phyloP scores from a whole-genome alignment of 768 basidiomycete genomes.

The Trametes elegans region DNA sequence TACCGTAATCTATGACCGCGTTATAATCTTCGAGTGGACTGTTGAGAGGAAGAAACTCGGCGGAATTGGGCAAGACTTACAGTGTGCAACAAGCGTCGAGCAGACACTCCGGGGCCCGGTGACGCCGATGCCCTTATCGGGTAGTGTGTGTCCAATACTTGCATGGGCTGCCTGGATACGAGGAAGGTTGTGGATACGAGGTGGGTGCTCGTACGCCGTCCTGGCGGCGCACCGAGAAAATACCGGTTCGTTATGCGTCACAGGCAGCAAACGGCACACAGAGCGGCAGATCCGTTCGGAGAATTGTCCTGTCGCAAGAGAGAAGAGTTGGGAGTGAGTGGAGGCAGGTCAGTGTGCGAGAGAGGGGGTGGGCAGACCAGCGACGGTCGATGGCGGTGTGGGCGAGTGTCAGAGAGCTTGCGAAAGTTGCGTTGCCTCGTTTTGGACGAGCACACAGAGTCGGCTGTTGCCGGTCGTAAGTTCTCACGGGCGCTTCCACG shows the following conservation, averaged over 20 bases:
- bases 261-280: neutral
- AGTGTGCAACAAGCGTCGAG: constrained; percentile 1
- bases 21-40: neutral
- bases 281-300: constrained; percentile 4
- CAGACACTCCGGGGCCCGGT: neutral
- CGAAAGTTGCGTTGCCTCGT: neutral
- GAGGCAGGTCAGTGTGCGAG: constrained; percentile 4
- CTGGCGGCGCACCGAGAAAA: constrained; percentile 14
- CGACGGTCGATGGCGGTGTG: too few relatives aligned
- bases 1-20: neutral
- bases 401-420: too few relatives aligned
- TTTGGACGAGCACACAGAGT: constrained; percentile 2
- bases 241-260: constrained; percentile 7
- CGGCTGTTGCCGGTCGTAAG: neutral
- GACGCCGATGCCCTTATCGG: neutral
- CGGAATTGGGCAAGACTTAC: constrained; percentile 6
- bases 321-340: neutral
- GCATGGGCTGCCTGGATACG: constrained; percentile 5
- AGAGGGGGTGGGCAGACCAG: neutral
- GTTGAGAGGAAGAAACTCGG: constrained; percentile 14
- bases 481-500: neutral
- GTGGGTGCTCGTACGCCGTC: neutral
- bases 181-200: neutral
- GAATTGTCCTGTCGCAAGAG: constrained; percentile 4
- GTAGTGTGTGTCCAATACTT: neutral